These are phyloP conservation scores for Aspergillus proliferans DNA, from an alignment of 2,329 filamentous ascomycete genomes.

Conservation along the genomic window DNA sequence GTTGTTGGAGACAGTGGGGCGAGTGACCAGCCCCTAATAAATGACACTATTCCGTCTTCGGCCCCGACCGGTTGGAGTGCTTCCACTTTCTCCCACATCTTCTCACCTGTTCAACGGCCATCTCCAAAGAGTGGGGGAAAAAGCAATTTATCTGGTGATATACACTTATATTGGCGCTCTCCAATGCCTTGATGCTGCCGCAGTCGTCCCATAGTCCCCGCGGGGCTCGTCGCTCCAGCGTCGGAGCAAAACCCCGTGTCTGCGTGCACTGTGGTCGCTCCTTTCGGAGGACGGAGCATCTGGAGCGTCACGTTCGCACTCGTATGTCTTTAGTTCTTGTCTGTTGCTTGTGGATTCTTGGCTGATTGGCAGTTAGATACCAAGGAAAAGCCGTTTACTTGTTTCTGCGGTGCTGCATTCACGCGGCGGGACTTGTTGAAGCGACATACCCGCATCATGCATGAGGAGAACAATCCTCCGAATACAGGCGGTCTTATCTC, in stretches of 20 bases:
- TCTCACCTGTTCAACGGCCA: neutral
- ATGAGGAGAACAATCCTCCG: slow-evolving; percentile 15
- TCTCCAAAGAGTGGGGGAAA: slow-evolving; percentile 17
- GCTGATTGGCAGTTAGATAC: slow-evolving; percentile 21
- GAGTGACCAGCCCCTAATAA: neutral
- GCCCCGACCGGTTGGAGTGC: neutral
- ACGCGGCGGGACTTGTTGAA: slow-evolving; percentile 31
- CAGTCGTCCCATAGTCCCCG: slow-evolving; percentile 21
- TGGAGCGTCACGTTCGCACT: slow-evolving; percentile 31
- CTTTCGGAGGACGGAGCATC: slow-evolving; percentile 30
- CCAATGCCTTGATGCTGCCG: slow-evolving; percentile 26
- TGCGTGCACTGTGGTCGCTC: slow-evolving; percentile 29
- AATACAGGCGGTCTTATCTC: slow-evolving; percentile 17
- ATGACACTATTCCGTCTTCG: neutral
- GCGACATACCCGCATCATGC: slow-evolving; percentile 28
- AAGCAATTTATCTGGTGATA: slow-evolving; percentile 2
- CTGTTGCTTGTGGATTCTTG: slow-evolving; percentile 1
- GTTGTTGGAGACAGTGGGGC: neutral
- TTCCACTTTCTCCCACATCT: slow-evolving; percentile 4
- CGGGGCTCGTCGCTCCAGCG: slow-evolving; percentile 19
- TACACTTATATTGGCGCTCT: slow-evolving; percentile 1
- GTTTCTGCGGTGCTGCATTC: slow-evolving; percentile 31
- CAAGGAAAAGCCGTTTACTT: slow-evolving; percentile 32
- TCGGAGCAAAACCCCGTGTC: slow-evolving; percentile 24
- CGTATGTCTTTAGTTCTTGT: slow-evolving; percentile 15